Conservation (phyloP, 495 filamentous ascomycete genomes). For the Penicillium lividum region DNA sequence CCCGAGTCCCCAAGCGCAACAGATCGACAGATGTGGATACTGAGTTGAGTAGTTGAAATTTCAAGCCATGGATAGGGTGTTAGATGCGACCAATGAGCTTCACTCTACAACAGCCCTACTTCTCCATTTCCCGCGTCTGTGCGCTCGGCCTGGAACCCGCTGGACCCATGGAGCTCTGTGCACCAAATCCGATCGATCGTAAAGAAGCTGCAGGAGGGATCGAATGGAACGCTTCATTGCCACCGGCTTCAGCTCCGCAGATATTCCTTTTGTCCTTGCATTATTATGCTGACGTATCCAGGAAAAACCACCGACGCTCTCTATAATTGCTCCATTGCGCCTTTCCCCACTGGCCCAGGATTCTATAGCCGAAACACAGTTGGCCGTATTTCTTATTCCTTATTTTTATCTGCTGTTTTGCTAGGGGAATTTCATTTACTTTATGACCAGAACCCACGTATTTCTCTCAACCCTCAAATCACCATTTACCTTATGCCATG, state of each 20-base stretch:
- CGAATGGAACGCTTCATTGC: constrained; percentile 23
- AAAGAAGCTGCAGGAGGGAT: constrained; percentile 15
- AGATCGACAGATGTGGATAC: constrained; percentile 11
- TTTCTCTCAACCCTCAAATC: background rate
- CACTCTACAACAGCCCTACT: constrained; percentile 15
- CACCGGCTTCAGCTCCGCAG: constrained; percentile 22
- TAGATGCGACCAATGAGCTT: constrained; percentile 7
- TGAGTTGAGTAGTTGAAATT: constrained; percentile 11
- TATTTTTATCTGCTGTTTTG: background rate
- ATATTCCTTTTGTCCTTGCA: constrained; percentile 32
- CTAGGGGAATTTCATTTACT: background rate
- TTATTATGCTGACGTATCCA: constrained; percentile 10
- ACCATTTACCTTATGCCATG: constrained; percentile 9
- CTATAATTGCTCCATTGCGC: background rate
- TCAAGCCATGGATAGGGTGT: constrained; percentile 6
- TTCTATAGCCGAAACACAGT: constrained; percentile 12
- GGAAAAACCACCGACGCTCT: background rate
- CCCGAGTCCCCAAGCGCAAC: constrained; percentile 4
- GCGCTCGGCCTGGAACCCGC: constrained; percentile 16
- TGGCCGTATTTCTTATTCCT: background rate
- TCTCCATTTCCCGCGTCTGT: constrained; percentile 6
- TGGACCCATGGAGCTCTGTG: constrained; percentile 11
- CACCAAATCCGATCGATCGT: constrained; percentile 17
- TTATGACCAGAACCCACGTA: background rate
- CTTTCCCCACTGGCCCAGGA: constrained; percentile 10